These are phyloP conservation scores for Paracoccidioides brasiliensis DNA, from an alignment of 2,329 filamentous ascomycete species.

Conservation along the genomic window DNA sequence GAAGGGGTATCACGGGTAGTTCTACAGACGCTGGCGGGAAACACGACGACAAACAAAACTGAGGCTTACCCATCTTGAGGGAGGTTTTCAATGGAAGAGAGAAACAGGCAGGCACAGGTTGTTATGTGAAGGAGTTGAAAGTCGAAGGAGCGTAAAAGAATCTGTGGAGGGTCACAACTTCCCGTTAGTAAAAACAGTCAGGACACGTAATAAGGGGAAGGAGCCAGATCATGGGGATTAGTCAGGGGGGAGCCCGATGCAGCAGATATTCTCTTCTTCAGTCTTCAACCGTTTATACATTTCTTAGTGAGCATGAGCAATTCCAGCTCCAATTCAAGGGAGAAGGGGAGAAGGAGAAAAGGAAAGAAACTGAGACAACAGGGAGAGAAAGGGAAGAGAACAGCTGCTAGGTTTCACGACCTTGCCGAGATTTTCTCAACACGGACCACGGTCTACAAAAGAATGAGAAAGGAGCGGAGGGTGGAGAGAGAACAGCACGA, in stretches of 20 bases:
- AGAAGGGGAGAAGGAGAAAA: conserved; percentile 5
- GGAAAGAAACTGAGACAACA: conserved; percentile 11
- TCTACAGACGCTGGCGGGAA: neutral
- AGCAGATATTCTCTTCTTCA: too few relatives aligned
- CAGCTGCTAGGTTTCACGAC: neutral
- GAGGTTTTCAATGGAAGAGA: conserved; percentile 8
- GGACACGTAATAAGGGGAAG: neutral
- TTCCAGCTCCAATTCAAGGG: too few relatives aligned
- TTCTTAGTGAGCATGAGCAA: too few relatives aligned
- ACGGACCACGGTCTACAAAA: neutral
- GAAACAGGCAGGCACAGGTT: conserved; percentile 5
- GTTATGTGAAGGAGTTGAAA: conserved; percentile 8
- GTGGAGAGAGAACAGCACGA: neutral
- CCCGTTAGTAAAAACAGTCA: neutral
- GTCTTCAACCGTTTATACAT: too few relatives aligned
- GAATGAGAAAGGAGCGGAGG: neutral
- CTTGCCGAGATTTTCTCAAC: neutral
- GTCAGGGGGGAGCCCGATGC: conserved; percentile 13
- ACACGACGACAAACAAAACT: neutral
- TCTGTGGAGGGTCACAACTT: conserved; percentile 11
- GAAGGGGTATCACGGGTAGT: neutral
- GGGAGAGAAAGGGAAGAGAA: neutral
- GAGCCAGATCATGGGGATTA: conserved; percentile 4
- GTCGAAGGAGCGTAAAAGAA: conserved; percentile 15
- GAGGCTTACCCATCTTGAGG: conserved; percentile 26